phyloP scores from a whole-genome alignment of 2,329 filamentous ascomycete genomes.

The Didymella sp. region DNA sequence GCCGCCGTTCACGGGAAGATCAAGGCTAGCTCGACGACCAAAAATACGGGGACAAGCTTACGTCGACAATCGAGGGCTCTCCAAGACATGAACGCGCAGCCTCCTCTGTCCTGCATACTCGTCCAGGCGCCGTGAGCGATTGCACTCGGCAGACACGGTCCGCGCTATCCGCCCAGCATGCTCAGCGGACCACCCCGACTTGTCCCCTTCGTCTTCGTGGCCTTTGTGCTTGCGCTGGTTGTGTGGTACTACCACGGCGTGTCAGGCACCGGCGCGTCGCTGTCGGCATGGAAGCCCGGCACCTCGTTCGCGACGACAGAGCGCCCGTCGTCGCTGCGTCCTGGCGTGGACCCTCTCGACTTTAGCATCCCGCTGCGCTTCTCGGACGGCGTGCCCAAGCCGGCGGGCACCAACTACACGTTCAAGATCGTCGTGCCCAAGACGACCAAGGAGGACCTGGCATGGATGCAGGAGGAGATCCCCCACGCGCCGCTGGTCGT shows the following conservation, averaged over 20 bases:
- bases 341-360: constrained; percentile 41
- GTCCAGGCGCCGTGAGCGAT: constrained; percentile 19
- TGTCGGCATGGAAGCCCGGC: constrained; percentile 26
- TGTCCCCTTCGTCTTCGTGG: constrained; percentile 37
- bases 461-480: constrained; percentile 47
- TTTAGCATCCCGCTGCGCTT: constrained; percentile 47
- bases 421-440: constrained; percentile 48
- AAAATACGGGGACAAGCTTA: constrained; percentile 11
- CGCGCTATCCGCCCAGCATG: constrained; percentile 35
- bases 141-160: constrained; percentile 14
- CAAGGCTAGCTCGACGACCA: constrained; percentile 7
- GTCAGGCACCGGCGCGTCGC: constrained; percentile 17
- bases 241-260: constrained; percentile 42
- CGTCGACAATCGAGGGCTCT: constrained; percentile 1
- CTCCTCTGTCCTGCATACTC: background rate
- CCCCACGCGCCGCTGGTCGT: constrained; percentile 51
- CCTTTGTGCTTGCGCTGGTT: constrained; percentile 35
- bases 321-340: constrained; percentile 22
- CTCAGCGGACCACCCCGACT: constrained; percentile 46
- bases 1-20: constrained; percentile 5
- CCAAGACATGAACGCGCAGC: constrained; percentile 7
- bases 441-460: constrained; percentile 48
- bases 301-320: constrained; percentile 10
- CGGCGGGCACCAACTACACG: constrained; percentile 47
- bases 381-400: constrained; percentile 39